Evolutionary conservation across 2,329 filamentous ascomycete species (phyloP), one percentile per base, ranked within the genome.

Genomic region (Cephalotrichum gorgonifer): DNA sequence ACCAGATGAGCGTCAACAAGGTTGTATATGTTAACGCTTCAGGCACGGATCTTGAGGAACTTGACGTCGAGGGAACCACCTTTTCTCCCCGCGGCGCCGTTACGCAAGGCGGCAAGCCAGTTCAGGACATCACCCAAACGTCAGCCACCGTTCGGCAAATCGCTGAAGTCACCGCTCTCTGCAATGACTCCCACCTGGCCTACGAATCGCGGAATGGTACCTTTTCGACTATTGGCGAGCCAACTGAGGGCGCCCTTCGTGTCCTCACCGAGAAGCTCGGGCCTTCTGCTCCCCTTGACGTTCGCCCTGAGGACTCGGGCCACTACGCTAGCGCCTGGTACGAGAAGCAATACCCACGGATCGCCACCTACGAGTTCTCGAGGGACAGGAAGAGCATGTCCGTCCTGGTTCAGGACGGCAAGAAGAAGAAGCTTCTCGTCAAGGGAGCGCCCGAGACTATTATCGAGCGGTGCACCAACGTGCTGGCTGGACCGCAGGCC

Each of bases 341-440:
- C 64, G 90, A 95, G 69, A 75, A 81, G 56, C 77, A 79, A 56
- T 79, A 83, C 45, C 80, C 81, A 47, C 81, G 85, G 39, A 75
- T 95, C 50, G 85, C 90, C 8, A 95, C 89, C 11, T 98, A 88
- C 59, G 93, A 98, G 64, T 98, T 98, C 69, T 97, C 93, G 1
- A 83, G 93, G 58, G 93, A 98, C 67, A 82, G 93, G 54, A 98
- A 98, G 79, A 97, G 91, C 68, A 98, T 98, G 93, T 98, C 93
- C 44, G 94, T 98, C 31, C 72, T 97, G 51, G 88, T 94, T 54
- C 78, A 85, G 55, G 76, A 78, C 49, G 83, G 78, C 50, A 73
- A 75, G 45, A 68, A 81, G 47, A 81, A 93, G 69, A 89, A 85
- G 64, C 81, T 98, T 11, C 77, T 98, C 44, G 90, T 98, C 56